Percentiles rank a stretch among this genome's conserved stretches.
These are phyloP conservation scores for Juglanconis oblonga DNA, from an alignment of 2,329 filamentous ascomycete genomes.

Conservation along the genomic window DNA sequence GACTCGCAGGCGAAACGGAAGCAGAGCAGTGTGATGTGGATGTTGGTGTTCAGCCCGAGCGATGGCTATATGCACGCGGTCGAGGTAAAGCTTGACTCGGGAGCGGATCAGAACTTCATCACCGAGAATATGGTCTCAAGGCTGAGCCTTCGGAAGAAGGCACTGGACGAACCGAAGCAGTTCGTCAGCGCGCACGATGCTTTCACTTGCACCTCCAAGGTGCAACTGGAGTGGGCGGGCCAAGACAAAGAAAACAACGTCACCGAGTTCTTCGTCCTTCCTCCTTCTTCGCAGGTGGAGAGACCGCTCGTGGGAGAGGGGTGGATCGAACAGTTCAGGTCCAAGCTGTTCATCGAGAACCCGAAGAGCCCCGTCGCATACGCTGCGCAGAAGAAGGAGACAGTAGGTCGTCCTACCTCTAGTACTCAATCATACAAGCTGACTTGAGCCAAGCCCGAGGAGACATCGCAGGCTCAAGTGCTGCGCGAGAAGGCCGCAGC, in stretches of 20 bases:
- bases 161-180: neutral
- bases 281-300: neutral
- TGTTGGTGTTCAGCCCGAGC: neutral
- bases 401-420: slow-evolving; percentile 23
- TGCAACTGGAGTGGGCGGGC: neutral
- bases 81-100: neutral
- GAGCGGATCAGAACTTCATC: neutral
- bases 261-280: neutral
- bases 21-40: neutral
- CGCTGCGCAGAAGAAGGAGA: neutral
- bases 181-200: neutral
- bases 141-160: neutral
- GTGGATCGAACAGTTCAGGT: neutral
- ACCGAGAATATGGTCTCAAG: neutral
- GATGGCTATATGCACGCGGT: neutral
- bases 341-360: neutral
- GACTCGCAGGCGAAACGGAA: neutral
- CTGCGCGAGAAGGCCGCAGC: neutral
- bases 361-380: neutral
- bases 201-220: neutral
- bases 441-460: neutral
- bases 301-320: neutral
- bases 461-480: neutral
- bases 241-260: neutral
- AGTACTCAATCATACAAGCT: neutral